Conservation (phyloP, 495 filamentous ascomycete species). For the Aspergillus affinis region DNA sequence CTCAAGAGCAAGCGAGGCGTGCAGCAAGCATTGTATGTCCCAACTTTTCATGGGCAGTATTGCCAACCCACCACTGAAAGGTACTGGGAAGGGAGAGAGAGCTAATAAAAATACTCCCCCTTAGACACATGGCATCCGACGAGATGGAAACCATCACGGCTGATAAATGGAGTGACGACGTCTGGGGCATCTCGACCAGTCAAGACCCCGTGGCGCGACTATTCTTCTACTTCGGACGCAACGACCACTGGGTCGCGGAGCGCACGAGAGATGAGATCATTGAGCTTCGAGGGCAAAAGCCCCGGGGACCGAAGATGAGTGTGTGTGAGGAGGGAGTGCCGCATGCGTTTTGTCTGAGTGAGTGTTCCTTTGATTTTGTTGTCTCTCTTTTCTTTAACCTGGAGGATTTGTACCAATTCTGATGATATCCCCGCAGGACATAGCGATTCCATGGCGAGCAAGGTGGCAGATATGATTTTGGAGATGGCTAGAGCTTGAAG, state of each 20-base stretch:
- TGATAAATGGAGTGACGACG: slow-evolving; percentile 74
- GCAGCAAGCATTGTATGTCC: slow-evolving; percentile 64
- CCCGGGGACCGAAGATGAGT: slow-evolving; percentile 62
- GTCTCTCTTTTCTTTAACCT: slow-evolving; percentile 1
- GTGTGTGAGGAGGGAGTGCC: slow-evolving; percentile 72
- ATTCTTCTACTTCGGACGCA: slow-evolving; percentile 75
- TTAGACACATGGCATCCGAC: slow-evolving; percentile 62
- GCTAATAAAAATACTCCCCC: not conserved
- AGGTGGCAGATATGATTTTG: slow-evolving; percentile 60
- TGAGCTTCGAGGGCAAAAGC: slow-evolving; percentile 42
- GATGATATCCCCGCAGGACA: slow-evolving; percentile 42
- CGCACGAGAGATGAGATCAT: slow-evolving; percentile 75
- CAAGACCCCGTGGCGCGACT: slow-evolving; percentile 55
- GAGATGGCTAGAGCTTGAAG: slow-evolving; percentile 41
- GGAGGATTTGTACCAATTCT: slow-evolving; percentile 10
- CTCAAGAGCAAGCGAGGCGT: slow-evolving; percentile 63
- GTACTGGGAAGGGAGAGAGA: not conserved
- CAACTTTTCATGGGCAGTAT: not conserved
- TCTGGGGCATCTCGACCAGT: slow-evolving; percentile 65
- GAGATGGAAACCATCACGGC: slow-evolving; percentile 76
- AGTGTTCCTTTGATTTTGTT: slow-evolving; percentile 31
- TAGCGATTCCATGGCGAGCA: slow-evolving; percentile 64
- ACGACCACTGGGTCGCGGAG: slow-evolving; percentile 83
- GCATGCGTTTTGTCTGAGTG: slow-evolving; percentile 80
- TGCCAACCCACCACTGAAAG: not conserved